Evolutionary conservation across 2,329 filamentous ascomycete genomes (phyloP), one percentile per base, ranked within the genome.

Genomic region (Aspergillus aculeatus): DNA sequence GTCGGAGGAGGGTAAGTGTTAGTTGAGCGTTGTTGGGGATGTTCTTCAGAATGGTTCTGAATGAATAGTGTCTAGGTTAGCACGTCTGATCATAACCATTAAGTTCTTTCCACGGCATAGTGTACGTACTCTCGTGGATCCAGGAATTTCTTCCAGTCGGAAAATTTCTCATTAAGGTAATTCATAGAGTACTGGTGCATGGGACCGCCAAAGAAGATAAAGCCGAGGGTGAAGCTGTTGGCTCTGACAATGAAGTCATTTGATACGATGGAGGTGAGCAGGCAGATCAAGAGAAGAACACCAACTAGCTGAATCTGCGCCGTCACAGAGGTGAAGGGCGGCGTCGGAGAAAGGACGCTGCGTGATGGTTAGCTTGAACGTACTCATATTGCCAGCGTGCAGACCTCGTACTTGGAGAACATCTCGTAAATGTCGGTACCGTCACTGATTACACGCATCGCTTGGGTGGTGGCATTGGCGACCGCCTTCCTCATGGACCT

Each of bases 21-120:
- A 96, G 84, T 70, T 96, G 92, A 2, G 91, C 91, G 69, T 96
- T 95, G 1, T 91, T 96, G 0, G 92, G 92, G 0, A 95, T 88
- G 2, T 91, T 90, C 70, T 89, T 90, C 56, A 96, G 84, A 1
- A 95, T 74, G 0, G 89, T 92, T 61, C 79, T 81, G 6, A 16
- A n/a, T 44, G 38, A 6, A 5, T 16, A 5, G 5, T 16, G 5
- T 16, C 6, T 12, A 0, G n/a, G n/a, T 44, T 19, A 44, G 38
- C 16, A 44, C 2, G 14, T 44, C 5, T 3, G 6, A 7, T 44
- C 5, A 44, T 19, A 4, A n/a, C 6, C 19, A 19, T 12, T 29
- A 2, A 2, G 5, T 3, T 9, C n/a, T 41, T 72, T 61, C 68
- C 64, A 10, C 26, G 9, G 7, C 26, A 29, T 29, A 4, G 0